A percentile compares a stretch with the other conserved stretches of the same genome.
phyloP scores from a whole-genome alignment of 1,139 yeast species.

The Meyerozyma athensensis region DNA sequence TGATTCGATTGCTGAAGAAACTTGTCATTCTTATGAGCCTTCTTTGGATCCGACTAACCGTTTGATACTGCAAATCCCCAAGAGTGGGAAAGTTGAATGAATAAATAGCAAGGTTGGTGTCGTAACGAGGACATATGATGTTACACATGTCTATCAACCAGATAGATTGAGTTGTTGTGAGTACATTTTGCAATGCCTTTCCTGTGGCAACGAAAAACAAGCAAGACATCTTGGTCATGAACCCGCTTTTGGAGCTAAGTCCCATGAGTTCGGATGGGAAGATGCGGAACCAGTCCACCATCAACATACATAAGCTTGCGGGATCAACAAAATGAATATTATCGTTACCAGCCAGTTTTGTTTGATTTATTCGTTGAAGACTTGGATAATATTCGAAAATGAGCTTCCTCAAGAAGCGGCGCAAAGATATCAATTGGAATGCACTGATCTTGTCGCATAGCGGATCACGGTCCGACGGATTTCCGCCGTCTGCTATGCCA shows the following conservation, averaged over 20 bases:
- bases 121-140: slow-evolving; percentile 28
- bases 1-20: slow-evolving; percentile 12
- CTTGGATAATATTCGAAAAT: slow-evolving; percentile 25
- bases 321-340: slow-evolving; percentile 22
- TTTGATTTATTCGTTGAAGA: slow-evolving; percentile 21
- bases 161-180: slow-evolving; percentile 32
- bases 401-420: slow-evolving; percentile 25
- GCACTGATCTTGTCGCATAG: background rate
- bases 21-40: slow-evolving; percentile 5
- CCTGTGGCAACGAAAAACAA: slow-evolving; percentile 34
- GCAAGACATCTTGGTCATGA: slow-evolving; percentile 30
- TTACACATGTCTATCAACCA: slow-evolving; percentile 33
- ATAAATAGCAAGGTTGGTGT: slow-evolving; percentile 23
- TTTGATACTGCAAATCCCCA: slow-evolving; percentile 5
- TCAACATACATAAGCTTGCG: slow-evolving; percentile 26
- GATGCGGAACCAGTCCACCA: slow-evolving; percentile 32
- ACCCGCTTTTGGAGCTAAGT: slow-evolving; percentile 23
- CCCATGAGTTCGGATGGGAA: slow-evolving; percentile 32
- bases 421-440: slow-evolving; percentile 20
- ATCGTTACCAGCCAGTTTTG: slow-evolving; percentile 11
- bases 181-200: slow-evolving; percentile 27
- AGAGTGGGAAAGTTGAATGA: slow-evolving; percentile 11
- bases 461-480: background rate
- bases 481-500: slow-evolving; percentile 3
- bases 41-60: background rate